These are phyloP conservation scores for Acacia acuminata DNA, from an alignment of 306 rosid species.

Conservation along the genomic window DNA sequence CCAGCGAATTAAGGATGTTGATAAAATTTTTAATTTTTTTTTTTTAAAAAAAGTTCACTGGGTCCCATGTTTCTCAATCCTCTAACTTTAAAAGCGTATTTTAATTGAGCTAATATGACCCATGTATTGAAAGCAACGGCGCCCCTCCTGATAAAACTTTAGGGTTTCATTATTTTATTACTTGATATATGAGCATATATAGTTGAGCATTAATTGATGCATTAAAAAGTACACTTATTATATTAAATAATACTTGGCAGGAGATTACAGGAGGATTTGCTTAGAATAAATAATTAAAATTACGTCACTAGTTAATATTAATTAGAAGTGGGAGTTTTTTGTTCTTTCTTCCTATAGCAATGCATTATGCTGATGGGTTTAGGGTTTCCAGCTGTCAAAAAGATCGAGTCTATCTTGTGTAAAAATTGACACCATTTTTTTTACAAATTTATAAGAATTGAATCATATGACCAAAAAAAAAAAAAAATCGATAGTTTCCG, in stretches of 20 bases:
- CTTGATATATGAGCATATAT: neutral
- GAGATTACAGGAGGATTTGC: constrained; percentile 17
- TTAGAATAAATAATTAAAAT: neutral
- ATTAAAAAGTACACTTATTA: neutral
- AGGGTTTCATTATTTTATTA: neutral
- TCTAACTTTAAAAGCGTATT: constrained; percentile 4
- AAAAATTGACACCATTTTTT: neutral
- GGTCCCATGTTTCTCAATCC: neutral
- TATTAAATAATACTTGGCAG: neutral
- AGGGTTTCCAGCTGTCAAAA: constrained; percentile 22
- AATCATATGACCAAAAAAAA: neutral
- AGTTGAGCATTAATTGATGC: neutral
- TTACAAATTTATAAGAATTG: neutral
- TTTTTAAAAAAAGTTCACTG: neutral
- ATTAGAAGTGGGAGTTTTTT: neutral
- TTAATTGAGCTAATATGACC: neutral
- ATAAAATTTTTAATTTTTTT: neutral
- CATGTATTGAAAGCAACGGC: constrained; percentile 7
- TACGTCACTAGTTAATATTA: neutral
- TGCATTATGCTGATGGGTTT: constrained; percentile 1
- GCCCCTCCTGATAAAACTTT: neutral
- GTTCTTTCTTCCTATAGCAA: neutral
- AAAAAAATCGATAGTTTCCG: neutral
- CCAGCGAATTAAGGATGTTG: neutral
- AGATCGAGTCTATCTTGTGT: neutral